Conservation (phyloP, 2,329 filamentous ascomycete species). For the Paraphoma sp. region DNA sequence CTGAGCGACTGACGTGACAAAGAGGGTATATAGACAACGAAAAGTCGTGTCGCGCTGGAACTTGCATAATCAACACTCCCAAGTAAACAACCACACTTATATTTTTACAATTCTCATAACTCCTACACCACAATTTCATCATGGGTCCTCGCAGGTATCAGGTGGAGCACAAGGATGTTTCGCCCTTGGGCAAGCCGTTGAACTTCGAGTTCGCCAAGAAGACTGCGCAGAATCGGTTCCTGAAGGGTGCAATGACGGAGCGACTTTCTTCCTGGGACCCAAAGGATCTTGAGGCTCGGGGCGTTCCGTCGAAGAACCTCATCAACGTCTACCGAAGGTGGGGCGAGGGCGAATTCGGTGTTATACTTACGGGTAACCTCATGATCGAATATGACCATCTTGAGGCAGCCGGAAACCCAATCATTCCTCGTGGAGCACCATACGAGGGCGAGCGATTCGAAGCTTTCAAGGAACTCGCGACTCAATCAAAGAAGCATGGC, state of each 20-base stretch:
- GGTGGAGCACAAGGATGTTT: constrained; percentile 48
- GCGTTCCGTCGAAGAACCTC: constrained; percentile 61
- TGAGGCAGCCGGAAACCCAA: constrained; percentile 62
- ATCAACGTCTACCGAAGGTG: constrained; percentile 63
- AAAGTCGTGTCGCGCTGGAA: background rate
- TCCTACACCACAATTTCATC: constrained; percentile 10
- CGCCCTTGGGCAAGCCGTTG: constrained; percentile 53
- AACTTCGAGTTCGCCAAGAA: constrained; percentile 57
- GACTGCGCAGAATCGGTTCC: constrained; percentile 68
- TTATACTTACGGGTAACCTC: constrained; percentile 69
- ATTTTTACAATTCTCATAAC: background rate
- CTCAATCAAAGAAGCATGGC: constrained; percentile 62
- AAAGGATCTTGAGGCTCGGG: constrained; percentile 59
- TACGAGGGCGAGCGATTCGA: constrained; percentile 66
- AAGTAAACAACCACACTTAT: background rate
- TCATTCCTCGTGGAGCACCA: constrained; percentile 62
- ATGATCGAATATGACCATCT: constrained; percentile 70
- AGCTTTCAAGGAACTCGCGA: constrained; percentile 63
- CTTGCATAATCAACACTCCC: background rate
- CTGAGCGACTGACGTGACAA: background rate
- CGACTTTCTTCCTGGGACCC: constrained; percentile 66
- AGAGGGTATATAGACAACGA: background rate
- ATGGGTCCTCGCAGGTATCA: constrained; percentile 51
- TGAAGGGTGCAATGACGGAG: constrained; percentile 74
- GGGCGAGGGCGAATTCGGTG: constrained; percentile 55